Conservation (phyloP, 208 protist genomes). For the Trypanosomatidae sp. region DNA sequence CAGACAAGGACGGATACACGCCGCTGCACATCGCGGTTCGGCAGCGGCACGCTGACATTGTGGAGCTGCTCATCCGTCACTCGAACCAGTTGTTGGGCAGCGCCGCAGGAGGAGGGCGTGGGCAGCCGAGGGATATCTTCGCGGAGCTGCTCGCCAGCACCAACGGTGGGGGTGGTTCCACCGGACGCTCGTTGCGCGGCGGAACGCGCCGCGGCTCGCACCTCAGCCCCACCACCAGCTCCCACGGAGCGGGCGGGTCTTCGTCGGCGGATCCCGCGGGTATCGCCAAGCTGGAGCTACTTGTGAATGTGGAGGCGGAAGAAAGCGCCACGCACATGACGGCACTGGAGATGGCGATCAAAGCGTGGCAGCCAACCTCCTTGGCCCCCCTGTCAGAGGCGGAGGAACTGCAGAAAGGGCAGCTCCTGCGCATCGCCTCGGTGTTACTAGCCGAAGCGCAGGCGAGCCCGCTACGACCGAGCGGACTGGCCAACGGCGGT, state of each 20-base stretch:
- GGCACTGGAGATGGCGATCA: constrained; percentile 74
- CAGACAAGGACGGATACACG: constrained; percentile 59
- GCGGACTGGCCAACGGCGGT: constrained; percentile 49
- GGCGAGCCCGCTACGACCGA: constrained; percentile 43
- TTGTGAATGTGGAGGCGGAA: constrained; percentile 65
- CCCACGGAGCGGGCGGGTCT: neutral
- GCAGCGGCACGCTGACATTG: constrained; percentile 34
- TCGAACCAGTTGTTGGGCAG: constrained; percentile 19
- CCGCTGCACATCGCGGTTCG: constrained; percentile 77
- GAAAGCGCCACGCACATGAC: constrained; percentile 40
- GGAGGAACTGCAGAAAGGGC: neutral
- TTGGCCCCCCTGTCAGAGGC: neutral
- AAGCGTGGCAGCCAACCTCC: constrained; percentile 10
- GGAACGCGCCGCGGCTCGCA: constrained; percentile 14
- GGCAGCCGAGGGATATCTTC: constrained; percentile 12
- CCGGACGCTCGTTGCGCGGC: constrained; percentile 7
- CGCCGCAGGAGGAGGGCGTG: constrained; percentile 7
- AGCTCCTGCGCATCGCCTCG: constrained; percentile 31
- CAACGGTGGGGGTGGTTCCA: neutral
- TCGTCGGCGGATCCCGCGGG: neutral
- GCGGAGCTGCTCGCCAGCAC: constrained; percentile 11
- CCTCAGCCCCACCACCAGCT: constrained; percentile 1
- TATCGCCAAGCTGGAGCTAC: constrained; percentile 10
- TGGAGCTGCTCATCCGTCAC: constrained; percentile 64
- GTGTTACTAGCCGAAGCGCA: constrained; percentile 52